Evolutionary conservation across 352 stramenopile species (phyloP).

Genomic region (Blastocystis sp.): DNA sequence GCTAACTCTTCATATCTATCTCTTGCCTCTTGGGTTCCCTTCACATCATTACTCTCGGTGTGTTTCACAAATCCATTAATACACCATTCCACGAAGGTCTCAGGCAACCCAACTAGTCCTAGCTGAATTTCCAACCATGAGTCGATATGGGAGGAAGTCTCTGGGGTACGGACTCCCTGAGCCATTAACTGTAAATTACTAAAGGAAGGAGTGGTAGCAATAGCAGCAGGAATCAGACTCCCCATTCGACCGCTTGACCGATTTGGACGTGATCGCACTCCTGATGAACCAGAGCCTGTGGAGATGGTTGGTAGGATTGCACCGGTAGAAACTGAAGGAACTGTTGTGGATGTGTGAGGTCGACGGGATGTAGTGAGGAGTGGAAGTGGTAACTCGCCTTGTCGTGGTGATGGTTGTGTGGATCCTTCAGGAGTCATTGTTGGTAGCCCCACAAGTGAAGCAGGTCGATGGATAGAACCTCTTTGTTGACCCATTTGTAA

Average conservation of each 20-base stretch:
- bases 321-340: not conserved
- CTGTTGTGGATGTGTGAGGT: not conserved
- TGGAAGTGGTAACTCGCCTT: not conserved
- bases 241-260: too few relatives aligned
- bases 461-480: not conserved
- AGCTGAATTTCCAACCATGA: constrained; percentile 40
- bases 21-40: not conserved
- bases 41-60: not conserved
- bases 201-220: constrained; percentile 22
- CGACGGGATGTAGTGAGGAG: not conserved
- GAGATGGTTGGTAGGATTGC: not conserved
- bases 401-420: not conserved
- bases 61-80: constrained; percentile 34
- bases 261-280: too few relatives aligned
- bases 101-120: constrained; percentile 11
- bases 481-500: not conserved
- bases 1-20: not conserved
- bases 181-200: not conserved
- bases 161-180: not conserved
- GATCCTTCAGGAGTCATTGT: not conserved
- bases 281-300: not conserved
- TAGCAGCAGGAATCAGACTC: not conserved
- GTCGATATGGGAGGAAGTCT: constrained; percentile 9
- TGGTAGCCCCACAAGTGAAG: not conserved
- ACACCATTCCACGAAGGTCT: constrained; percentile 48